Percentiles rank a stretch among this genome's conserved stretches.
Evolutionary conservation across 208 protist genomes (phyloP).

Genomic region (Wallacemonas sp.): DNA sequence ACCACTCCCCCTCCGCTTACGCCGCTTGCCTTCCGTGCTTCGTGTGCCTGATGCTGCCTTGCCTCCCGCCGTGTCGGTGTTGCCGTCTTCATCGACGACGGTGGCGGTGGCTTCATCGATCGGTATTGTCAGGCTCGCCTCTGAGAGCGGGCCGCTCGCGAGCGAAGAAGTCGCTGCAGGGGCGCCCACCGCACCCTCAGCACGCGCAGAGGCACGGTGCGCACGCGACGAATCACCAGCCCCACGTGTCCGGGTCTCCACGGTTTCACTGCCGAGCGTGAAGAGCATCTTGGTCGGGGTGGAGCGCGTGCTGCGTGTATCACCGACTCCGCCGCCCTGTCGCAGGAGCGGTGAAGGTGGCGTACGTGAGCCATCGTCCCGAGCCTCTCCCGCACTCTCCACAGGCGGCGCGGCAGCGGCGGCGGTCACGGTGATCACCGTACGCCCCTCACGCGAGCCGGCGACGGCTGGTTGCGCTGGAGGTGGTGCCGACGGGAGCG

Average conservation of each 20-base stretch:
- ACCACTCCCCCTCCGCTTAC: too few relatives aligned
- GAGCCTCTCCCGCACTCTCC: background rate
- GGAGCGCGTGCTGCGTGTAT: background rate
- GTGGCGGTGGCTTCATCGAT: too few relatives aligned
- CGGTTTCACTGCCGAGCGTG: background rate
- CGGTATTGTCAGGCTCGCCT: background rate
- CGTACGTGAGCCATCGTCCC: background rate
- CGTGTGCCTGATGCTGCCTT: too few relatives aligned
- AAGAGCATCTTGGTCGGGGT: constrained; percentile 4
- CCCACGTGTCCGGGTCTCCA: background rate
- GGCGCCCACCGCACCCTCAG: background rate
- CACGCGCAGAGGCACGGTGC: background rate
- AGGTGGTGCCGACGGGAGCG: constrained; percentile 1
- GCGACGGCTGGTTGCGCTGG: too few relatives aligned
- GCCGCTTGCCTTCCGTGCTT: too few relatives aligned
- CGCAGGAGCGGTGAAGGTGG: background rate
- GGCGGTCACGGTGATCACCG: background rate
- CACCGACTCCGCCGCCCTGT: background rate
- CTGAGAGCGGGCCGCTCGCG: background rate
- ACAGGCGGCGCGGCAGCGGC: background rate
- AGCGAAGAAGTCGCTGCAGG: background rate
- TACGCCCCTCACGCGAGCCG: too few relatives aligned
- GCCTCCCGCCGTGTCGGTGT: background rate
- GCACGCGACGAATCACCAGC: background rate
- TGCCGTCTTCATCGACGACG: too few relatives aligned